These are phyloP conservation scores for Psidium guajava DNA, from an alignment of 345 rosid genomes.

Conservation along the genomic window DNA sequence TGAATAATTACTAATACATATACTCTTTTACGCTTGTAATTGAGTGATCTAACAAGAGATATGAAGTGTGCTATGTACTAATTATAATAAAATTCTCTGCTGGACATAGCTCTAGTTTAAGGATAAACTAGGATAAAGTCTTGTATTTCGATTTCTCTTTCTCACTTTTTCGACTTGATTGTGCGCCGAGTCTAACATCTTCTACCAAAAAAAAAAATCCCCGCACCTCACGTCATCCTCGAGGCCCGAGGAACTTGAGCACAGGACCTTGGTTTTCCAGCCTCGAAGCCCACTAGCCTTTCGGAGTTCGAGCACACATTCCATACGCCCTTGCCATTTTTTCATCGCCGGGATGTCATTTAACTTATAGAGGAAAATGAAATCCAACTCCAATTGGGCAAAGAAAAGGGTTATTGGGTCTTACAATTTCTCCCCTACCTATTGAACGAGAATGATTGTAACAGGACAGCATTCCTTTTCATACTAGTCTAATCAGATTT, in stretches of 20 bases:
- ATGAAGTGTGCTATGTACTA: too few species aligned
- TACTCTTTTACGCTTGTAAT: too few species aligned
- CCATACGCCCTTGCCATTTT: not conserved
- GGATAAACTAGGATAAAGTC: too few species aligned
- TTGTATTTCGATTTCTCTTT: too few species aligned
- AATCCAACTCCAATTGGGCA: not conserved
- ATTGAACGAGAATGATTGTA: not conserved
- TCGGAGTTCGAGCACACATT: not conserved
- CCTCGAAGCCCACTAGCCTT: not conserved
- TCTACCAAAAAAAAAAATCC: too few species aligned
- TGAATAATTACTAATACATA: too few species aligned
- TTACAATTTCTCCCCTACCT: not conserved
- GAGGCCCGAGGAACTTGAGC: not conserved
- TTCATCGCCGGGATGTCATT: too few species aligned
- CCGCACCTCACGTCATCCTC: not conserved
- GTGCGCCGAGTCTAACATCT: too few species aligned
- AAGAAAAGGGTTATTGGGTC: not conserved
- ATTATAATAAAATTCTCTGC: too few species aligned
- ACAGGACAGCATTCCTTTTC: not conserved
- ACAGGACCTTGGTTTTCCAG: not conserved
- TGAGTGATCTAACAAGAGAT: too few species aligned
- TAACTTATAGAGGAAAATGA: not conserved
- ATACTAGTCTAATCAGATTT: not conserved
- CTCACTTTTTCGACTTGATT: too few species aligned
- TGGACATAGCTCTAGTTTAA: too few species aligned